A percentile compares a stretch with the other conserved stretches of the same genome.
Evolutionary conservation across 345 rosid species (phyloP).

Genomic region (Abelmoschus esculentus): DNA sequence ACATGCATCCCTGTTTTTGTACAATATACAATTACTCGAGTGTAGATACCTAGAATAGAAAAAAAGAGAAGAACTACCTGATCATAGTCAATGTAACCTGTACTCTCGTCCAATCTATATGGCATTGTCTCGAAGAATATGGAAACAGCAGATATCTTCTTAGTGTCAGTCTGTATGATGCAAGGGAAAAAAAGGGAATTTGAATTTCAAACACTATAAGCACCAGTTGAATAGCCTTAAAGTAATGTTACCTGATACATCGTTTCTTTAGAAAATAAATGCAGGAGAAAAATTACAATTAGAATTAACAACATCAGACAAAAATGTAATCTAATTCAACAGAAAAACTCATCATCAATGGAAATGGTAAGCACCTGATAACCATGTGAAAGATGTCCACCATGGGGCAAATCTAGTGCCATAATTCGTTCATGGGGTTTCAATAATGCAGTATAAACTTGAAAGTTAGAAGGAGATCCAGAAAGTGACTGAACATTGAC

Average conservation of each 20-base stretch:
- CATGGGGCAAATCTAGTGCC: slow-evolving; percentile 98
- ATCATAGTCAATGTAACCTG: slow-evolving; percentile 88
- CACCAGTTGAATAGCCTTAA: background rate
- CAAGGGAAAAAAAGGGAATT: slow-evolving; percentile 10
- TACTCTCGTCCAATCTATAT: slow-evolving; percentile 79
- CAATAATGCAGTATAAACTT: slow-evolving; percentile 80
- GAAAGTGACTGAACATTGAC: slow-evolving; percentile 94
- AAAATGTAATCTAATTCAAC: background rate
- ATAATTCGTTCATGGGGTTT: slow-evolving; percentile 96
- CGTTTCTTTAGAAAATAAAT: background rate
- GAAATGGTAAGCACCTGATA: slow-evolving; percentile 55
- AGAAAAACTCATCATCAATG: background rate
- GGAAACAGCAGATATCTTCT: slow-evolving; percentile 94
- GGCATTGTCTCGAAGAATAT: slow-evolving; percentile 97
- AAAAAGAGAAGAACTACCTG: slow-evolving; percentile 42
- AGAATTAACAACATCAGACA: background rate
- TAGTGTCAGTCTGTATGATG: slow-evolving; percentile 72
- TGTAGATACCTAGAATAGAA: background rate
- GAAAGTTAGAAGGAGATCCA: slow-evolving; percentile 95
- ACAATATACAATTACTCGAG: background rate
- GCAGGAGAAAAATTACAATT: background rate
- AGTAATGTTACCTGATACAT: background rate
- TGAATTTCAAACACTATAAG: background rate
- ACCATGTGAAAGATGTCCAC: slow-evolving; percentile 99
- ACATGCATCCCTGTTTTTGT: background rate